phyloP scores from a whole-genome alignment of 306 rosid species.

The Sechiopsis laciniata region DNA sequence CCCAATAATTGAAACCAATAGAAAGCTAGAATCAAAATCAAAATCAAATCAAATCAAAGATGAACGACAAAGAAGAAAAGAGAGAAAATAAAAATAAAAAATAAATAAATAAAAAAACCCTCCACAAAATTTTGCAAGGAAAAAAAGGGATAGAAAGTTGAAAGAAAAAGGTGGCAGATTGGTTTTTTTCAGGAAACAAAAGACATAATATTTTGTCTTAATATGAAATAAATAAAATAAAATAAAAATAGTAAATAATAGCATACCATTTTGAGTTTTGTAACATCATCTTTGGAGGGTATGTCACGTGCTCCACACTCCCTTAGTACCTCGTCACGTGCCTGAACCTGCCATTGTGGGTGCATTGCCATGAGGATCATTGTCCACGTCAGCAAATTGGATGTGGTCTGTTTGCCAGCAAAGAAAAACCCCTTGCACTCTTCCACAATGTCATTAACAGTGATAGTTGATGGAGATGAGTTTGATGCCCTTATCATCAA shows the following conservation, averaged over 20 bases:
- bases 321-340: constrained; percentile 82
- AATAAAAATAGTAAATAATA: too few species aligned
- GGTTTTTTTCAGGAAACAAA: constrained; percentile 29
- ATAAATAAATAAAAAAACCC: too few species aligned
- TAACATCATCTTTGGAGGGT: constrained; percentile 74
- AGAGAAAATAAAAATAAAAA: too few species aligned
- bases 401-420: constrained; percentile 98
- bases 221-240: too few species aligned
- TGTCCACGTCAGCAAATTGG: constrained; percentile 98
- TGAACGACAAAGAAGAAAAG: not conserved
- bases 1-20: not conserved
- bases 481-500: constrained; percentile 73
- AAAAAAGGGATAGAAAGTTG: not conserved
- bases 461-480: constrained; percentile 27
- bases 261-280: constrained; percentile 83
- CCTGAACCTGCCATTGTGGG: constrained; percentile 85
- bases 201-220: not conserved
- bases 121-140: too few species aligned
- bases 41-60: not conserved
- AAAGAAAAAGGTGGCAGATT: constrained; percentile 30
- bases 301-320: constrained; percentile 86
- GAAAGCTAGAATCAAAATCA: not conserved
- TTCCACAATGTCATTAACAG: constrained; percentile 82
- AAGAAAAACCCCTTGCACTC: constrained; percentile 98
- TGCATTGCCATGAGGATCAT: constrained; percentile 92